Conservation (phyloP, 768 basidiomycete genomes). For the Kockovaella imperatae region DNA sequence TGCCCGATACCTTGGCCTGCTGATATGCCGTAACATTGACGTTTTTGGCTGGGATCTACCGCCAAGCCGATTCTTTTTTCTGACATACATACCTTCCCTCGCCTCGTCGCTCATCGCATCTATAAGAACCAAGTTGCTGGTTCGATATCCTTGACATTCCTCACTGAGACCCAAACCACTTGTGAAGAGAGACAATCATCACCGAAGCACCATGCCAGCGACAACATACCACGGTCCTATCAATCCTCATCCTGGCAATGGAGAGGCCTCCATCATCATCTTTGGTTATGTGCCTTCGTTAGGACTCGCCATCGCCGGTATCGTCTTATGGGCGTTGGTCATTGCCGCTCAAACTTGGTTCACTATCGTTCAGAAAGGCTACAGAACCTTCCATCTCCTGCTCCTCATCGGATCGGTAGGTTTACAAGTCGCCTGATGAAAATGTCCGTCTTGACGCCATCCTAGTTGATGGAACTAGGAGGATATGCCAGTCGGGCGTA, state of each 20-base stretch:
- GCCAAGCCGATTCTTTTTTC: too few relatives aligned
- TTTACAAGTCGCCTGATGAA: background rate
- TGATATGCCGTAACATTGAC: too few relatives aligned
- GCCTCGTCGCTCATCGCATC: too few relatives aligned
- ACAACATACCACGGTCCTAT: constrained; percentile 30
- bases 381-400: constrained; percentile 38
- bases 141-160: too few relatives aligned
- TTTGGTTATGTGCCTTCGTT: constrained; percentile 36
- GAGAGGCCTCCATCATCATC: constrained; percentile 36
- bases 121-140: too few relatives aligned
- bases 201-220: too few relatives aligned
- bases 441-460: background rate
- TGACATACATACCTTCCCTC: too few relatives aligned
- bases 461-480: constrained; percentile 40
- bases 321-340: constrained; percentile 32
- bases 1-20: too few relatives aligned
- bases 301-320: constrained; percentile 28
- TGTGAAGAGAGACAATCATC: too few relatives aligned
- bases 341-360: constrained; percentile 19
- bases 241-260: constrained; percentile 28
- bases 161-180: too few relatives aligned
- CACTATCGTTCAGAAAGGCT: constrained; percentile 14
- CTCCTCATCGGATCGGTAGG: constrained; percentile 37
- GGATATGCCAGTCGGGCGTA: constrained; percentile 39
- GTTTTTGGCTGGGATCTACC: too few relatives aligned